phyloP scores from a whole-genome alignment of 257 asterid genomes.

The Dorcoceras hygrometricum region DNA sequence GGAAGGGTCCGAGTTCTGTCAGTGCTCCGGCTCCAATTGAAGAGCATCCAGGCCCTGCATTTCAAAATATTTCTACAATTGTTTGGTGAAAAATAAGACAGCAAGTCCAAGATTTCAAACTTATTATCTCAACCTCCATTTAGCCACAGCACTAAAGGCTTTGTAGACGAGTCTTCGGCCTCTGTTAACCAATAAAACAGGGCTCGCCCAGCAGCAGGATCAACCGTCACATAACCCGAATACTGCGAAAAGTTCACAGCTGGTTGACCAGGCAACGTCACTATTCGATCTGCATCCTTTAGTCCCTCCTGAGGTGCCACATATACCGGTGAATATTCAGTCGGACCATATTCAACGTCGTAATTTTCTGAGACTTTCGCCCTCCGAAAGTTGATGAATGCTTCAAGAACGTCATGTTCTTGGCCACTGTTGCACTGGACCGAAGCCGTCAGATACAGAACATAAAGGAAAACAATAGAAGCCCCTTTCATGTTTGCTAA shows the following conservation, averaged over 20 bases:
- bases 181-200: conserved; percentile 38
- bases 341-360: not conserved
- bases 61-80: not conserved
- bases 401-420: conserved; percentile 23
- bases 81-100: not conserved
- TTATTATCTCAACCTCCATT: conserved; percentile 26
- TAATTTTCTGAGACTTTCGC: not conserved
- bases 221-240: conserved; percentile 36
- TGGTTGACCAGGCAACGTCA: conserved; percentile 37
- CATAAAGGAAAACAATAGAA: conserved; percentile 8
- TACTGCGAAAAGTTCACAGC: no score
- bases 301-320: conserved; percentile 23
- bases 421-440: conserved; percentile 30
- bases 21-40: conserved; percentile 37
- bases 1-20: conserved; percentile 39
- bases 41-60: conserved; percentile 43
- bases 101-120: no score
- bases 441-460: conserved; percentile 16
- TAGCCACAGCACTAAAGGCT: conserved; percentile 41
- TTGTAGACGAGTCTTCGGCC: conserved; percentile 26
- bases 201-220: conserved; percentile 27
- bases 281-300: conserved; percentile 27
- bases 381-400: conserved; percentile 4
- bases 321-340: conserved; percentile 19
- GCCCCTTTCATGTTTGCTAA: conserved; percentile 20